Conservation (phyloP, 2,329 filamentous ascomycete genomes). For the Fusarium pseudograminearum region DNA sequence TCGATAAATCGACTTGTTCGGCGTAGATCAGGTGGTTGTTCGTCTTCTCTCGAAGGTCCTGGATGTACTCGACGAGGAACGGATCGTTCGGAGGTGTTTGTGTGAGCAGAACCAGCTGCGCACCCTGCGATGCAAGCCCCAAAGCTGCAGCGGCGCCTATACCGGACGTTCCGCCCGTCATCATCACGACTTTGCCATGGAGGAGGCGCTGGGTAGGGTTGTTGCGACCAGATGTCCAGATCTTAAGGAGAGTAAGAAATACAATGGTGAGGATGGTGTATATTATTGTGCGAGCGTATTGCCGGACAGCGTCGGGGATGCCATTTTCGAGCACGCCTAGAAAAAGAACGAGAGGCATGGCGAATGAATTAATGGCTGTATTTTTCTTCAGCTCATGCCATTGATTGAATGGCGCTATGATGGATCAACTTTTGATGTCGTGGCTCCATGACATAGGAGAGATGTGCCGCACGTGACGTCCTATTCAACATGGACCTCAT, state of each 20-base stretch:
- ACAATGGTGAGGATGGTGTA: constrained; percentile 54
- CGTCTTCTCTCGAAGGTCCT: constrained; percentile 82
- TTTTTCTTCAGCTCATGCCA: constrained; percentile 35
- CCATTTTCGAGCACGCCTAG: constrained; percentile 62
- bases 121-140: constrained; percentile 82
- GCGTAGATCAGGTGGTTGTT: constrained; percentile 92
- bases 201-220: constrained; percentile 85
- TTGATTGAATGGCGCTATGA: neutral
- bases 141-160: constrained; percentile 83
- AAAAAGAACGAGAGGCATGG: constrained; percentile 67
- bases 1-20: constrained; percentile 91
- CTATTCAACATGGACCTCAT: too few relatives aligned
- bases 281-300: constrained; percentile 58
- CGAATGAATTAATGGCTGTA: constrained; percentile 31
- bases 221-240: constrained; percentile 79
- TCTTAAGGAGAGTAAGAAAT: constrained; percentile 68
- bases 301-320: constrained; percentile 61
- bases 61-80: constrained; percentile 92
- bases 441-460: constrained; percentile 20
- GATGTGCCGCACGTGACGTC: constrained; percentile 29
- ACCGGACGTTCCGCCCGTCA: constrained; percentile 94
- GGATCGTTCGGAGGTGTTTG: constrained; percentile 83
- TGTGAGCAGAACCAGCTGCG: constrained; percentile 91
- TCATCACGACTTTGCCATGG: constrained; percentile 92
- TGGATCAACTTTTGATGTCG: constrained; percentile 32